Evolutionary conservation across 176 grass and related monocot genomes (phyloP).

Genomic region (Leersia perrieri): DNA sequence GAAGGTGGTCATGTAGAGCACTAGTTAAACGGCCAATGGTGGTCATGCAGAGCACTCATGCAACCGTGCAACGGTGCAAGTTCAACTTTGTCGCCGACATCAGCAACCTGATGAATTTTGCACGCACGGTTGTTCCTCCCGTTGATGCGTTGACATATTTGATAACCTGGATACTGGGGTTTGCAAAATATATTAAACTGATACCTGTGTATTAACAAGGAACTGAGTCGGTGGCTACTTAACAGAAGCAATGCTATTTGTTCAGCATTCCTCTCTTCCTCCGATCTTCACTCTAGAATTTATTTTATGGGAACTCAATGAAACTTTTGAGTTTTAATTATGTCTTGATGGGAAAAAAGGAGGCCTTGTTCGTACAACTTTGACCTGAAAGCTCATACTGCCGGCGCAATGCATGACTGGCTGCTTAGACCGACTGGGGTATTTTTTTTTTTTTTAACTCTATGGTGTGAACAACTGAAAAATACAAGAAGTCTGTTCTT

Average conservation of each 20-base stretch:
- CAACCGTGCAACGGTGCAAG: constrained; percentile 11
- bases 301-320: not conserved
- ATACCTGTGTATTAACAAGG: constrained; percentile 1
- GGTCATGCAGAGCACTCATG: constrained; percentile 32
- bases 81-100: constrained; percentile 23
- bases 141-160: not conserved
- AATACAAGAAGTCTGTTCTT: not conserved
- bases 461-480: not conserved
- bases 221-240: not conserved
- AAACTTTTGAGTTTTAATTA: constrained; percentile 3
- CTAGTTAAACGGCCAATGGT: not conserved
- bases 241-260: not conserved
- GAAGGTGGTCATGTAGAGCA: constrained; percentile 43
- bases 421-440: not conserved
- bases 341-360: constrained; percentile 1
- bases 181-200: not conserved
- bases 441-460: not conserved
- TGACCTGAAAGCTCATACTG: not conserved
- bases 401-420: not conserved
- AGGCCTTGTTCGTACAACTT: not conserved
- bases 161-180: not conserved
- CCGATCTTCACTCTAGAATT: not conserved
- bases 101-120: not conserved
- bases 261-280: not conserved
- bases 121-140: not conserved